These are phyloP conservation scores for Erodium moschatum DNA, from an alignment of 441 rosid genomes.

Conservation along the genomic window DNA sequence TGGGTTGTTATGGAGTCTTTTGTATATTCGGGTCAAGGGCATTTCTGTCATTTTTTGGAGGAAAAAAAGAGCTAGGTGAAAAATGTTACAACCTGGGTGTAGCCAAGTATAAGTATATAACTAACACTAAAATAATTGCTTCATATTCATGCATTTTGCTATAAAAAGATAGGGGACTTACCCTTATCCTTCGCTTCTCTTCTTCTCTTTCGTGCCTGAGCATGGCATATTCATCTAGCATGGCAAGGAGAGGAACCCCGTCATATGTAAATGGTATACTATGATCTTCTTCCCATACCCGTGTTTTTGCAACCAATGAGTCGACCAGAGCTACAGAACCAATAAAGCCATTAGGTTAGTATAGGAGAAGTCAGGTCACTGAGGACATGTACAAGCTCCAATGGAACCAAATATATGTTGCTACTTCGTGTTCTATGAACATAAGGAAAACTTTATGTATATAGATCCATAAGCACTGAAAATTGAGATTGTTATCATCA, in stretches of 20 bases:
- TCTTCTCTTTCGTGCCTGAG: conserved; percentile 94
- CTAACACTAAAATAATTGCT: background rate
- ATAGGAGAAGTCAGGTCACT: background rate
- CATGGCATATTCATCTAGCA: conserved; percentile 96
- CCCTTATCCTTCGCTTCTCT: conserved; percentile 73
- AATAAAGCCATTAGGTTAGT: conserved; percentile 2
- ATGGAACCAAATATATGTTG: background rate
- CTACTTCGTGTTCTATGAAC: background rate
- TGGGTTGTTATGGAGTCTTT: no score
- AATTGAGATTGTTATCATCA: background rate
- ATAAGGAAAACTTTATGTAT: background rate
- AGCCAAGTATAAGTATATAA: no score
- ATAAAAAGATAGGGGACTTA: conserved; percentile 22
- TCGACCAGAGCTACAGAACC: conserved; percentile 60
- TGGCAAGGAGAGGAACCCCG: conserved; percentile 86
- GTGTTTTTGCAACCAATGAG: conserved; percentile 69
- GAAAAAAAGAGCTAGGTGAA: no score
- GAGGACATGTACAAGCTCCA: background rate
- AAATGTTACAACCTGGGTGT: no score
- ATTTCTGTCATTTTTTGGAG: no score
- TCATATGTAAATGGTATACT: conserved; percentile 62
- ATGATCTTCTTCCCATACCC: conserved; percentile 78
- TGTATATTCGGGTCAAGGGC: no score
- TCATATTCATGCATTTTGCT: background rate
- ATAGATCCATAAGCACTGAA: background rate